phyloP scores from a whole-genome alignment of 2,329 filamentous ascomycete genomes.

The Xylaria arbuscula region DNA sequence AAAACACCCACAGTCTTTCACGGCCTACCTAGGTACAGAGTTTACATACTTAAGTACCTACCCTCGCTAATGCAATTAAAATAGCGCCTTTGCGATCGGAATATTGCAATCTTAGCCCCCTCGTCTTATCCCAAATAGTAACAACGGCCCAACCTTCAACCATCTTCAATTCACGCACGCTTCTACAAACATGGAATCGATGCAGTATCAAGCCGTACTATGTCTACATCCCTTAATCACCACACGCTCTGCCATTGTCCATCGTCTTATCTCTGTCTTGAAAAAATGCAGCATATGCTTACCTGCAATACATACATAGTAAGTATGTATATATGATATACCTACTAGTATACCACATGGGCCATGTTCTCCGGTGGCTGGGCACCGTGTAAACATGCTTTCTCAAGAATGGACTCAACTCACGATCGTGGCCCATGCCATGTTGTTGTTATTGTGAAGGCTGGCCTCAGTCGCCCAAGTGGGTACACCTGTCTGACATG shows the following conservation, averaged over 20 bases:
- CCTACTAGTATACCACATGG: not conserved
- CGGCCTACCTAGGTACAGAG: not conserved
- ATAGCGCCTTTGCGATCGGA: not conserved
- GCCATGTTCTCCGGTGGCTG: slow-evolving; percentile 25
- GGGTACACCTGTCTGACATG: slow-evolving; percentile 38
- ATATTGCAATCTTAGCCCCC: slow-evolving; percentile 15
- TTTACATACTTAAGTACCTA: not conserved
- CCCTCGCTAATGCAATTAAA: slow-evolving; percentile 3
- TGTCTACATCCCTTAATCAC: not conserved
- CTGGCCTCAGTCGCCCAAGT: slow-evolving; percentile 32
- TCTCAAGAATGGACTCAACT: slow-evolving; percentile 27
- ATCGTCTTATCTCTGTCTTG: not conserved
- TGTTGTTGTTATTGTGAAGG: slow-evolving; percentile 32
- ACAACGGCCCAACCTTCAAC: slow-evolving; percentile 3
- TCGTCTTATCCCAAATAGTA: not conserved
- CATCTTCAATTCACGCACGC: not conserved
- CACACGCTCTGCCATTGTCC: not conserved
- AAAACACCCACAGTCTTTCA: not conserved
- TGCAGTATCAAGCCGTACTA: not conserved
- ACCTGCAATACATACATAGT: too few species aligned
- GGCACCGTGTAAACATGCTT: slow-evolving; percentile 27
- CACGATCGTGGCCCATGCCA: slow-evolving; percentile 23
- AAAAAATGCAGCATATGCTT: not conserved
- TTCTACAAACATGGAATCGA: not conserved
- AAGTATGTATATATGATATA: not conserved